These are phyloP conservation scores for Angomonas desouzai DNA, from an alignment of 208 protist species.

Conservation along the genomic window DNA sequence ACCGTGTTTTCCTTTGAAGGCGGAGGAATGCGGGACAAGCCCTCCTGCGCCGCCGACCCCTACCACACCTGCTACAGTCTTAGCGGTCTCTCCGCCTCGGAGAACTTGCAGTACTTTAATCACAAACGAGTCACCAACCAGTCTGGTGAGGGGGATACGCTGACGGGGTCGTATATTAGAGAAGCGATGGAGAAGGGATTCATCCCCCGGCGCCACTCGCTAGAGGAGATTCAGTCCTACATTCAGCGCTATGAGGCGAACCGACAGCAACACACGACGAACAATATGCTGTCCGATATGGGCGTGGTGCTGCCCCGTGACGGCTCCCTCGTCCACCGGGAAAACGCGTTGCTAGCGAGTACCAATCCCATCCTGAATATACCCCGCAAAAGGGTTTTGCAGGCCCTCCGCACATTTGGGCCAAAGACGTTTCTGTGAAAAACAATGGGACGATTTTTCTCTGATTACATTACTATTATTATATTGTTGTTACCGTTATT, in stretches of 20 bases:
- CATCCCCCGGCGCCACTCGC: constrained; percentile 24
- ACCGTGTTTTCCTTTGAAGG: neutral
- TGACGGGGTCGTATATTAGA: constrained; percentile 23
- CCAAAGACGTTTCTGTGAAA: constrained; percentile 19
- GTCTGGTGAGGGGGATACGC: neutral
- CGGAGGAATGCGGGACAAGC: constrained; percentile 90
- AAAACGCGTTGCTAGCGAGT: constrained; percentile 31
- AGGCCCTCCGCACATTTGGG: constrained; percentile 37
- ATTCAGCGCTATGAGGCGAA: neutral
- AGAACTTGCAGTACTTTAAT: constrained; percentile 66
- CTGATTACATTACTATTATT: neutral
- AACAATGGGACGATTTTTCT: neutral
- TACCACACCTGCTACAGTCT: constrained; percentile 93
- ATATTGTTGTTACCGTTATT: constrained; percentile 2
- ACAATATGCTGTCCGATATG: neutral
- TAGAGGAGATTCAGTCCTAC: neutral
- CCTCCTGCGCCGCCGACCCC: constrained; percentile 48
- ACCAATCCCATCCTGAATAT: constrained; percentile 81
- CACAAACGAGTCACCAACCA: constrained; percentile 11
- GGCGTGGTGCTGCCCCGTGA: constrained; percentile 40
- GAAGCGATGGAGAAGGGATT: constrained; percentile 39
- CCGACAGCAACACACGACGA: neutral
- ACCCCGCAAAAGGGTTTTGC: constrained; percentile 37
- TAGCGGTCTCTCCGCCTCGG: constrained; percentile 67
- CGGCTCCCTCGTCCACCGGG: neutral